Conservation (phyloP, 2,329 filamentous ascomycete species). For the Fusarium begoniae region DNA sequence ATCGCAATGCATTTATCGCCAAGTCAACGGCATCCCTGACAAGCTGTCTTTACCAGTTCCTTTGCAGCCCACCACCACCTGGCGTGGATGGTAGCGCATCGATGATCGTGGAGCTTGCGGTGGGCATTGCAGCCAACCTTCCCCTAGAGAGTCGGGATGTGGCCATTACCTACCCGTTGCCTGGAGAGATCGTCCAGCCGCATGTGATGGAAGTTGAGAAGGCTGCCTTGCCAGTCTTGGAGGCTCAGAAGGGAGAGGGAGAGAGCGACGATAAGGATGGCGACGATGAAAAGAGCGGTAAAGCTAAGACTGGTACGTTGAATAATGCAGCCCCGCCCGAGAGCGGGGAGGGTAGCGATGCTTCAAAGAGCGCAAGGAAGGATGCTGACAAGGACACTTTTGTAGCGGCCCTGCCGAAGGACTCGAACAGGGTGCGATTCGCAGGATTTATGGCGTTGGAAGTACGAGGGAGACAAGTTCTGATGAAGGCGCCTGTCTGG, state of each 20-base stretch:
- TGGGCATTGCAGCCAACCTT: conserved; percentile 85
- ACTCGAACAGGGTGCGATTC: conserved; percentile 71
- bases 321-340: conserved; percentile 25
- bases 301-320: conserved; percentile 60
- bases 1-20: conserved; percentile 75
- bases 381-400: conserved; percentile 53
- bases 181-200: conserved; percentile 74
- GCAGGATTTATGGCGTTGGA: conserved; percentile 79
- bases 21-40: conserved; percentile 75
- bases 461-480: conserved; percentile 77
- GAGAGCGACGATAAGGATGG: conserved; percentile 55
- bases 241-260: conserved; percentile 52
- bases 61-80: conserved; percentile 78
- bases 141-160: conserved; percentile 93
- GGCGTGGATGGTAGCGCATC: conserved; percentile 88
- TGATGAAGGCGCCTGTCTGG: conserved; percentile 81
- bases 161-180: conserved; percentile 83
- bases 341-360: conserved; percentile 39
- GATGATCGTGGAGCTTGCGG: conserved; percentile 92
- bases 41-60: conserved; percentile 74
- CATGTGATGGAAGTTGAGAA: conserved; percentile 91
- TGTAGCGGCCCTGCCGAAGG: conserved; percentile 53
- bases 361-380: conserved; percentile 40
- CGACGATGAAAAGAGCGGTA: conserved; percentile 56
- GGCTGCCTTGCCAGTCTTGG: conserved; percentile 69